Evolutionary conservation across 2,329 filamentous ascomycete genomes (phyloP).

Genomic region (Monascus ruber): DNA sequence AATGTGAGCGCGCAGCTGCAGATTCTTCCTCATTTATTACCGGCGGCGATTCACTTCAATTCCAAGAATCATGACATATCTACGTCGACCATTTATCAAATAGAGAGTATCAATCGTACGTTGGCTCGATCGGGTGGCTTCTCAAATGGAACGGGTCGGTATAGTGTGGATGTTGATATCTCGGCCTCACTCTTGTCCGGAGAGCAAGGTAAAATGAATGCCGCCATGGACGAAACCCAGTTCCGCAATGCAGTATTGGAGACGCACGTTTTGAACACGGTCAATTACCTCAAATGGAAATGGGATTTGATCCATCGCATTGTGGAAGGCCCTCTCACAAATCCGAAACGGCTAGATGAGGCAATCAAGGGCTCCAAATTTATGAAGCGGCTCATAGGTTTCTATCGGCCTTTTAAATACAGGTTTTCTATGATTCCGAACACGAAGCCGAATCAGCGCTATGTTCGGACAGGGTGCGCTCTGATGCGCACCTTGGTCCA

Average conservation of each 20-base stretch:
- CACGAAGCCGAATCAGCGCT: conserved; percentile 86
- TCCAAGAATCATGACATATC: conserved; percentile 66
- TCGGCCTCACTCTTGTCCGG: conserved; percentile 29
- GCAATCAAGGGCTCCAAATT: conserved; percentile 93
- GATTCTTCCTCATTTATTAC: conserved; percentile 74
- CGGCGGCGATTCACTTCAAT: conserved; percentile 60
- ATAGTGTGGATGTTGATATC: conserved; percentile 35
- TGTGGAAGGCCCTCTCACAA: conserved; percentile 84
- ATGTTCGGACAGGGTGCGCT: conserved; percentile 79
- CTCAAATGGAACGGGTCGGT: conserved; percentile 27
- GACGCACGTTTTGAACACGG: conserved; percentile 75
- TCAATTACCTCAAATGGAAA: conserved; percentile 92
- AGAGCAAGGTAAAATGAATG: conserved; percentile 42
- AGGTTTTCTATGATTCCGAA: conserved; percentile 84
- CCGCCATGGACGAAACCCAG: conserved; percentile 52
- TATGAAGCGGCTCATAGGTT: conserved; percentile 85
- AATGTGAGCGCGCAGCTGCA: conserved; percentile 77
- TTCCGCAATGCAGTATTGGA: conserved; percentile 54
- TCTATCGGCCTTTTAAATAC: conserved; percentile 94
- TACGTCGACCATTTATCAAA: conserved; percentile 88
- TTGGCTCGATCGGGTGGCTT: conserved; percentile 64
- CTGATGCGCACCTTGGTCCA: conserved; percentile 78
- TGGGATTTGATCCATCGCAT: conserved; percentile 88
- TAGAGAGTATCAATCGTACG: conserved; percentile 92
- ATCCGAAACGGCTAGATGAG: conserved; percentile 84